Conservation (phyloP, 2,329 filamentous ascomycete species). For the Didymella exigua region DNA sequence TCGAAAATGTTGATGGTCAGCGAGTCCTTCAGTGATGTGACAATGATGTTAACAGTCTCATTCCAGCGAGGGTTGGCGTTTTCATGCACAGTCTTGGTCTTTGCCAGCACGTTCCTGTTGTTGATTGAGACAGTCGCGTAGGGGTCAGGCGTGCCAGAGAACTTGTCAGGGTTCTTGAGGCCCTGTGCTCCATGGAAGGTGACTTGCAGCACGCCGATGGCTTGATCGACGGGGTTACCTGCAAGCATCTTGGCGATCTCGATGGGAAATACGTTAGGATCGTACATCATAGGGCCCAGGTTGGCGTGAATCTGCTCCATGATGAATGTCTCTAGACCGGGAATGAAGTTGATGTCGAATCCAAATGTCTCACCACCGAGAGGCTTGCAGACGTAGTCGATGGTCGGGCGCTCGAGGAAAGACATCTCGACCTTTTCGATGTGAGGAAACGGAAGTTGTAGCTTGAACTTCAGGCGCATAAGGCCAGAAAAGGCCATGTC, state of each 20-base stretch:
- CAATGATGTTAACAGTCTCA: slow-evolving; percentile 93
- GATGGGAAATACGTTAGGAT: slow-evolving; percentile 95
- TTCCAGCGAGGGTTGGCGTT: slow-evolving; percentile 91
- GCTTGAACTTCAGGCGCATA: slow-evolving; percentile 97
- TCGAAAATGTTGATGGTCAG: slow-evolving; percentile 86
- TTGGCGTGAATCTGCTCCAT: slow-evolving; percentile 95
- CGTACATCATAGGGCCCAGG: slow-evolving; percentile 96
- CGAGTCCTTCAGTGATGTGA: slow-evolving; percentile 87
- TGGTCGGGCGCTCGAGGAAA: slow-evolving; percentile 84
- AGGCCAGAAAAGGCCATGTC: slow-evolving; percentile 95
- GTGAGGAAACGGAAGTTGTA: slow-evolving; percentile 94
- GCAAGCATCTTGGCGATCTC: slow-evolving; percentile 98
- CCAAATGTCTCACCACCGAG: slow-evolving; percentile 93
- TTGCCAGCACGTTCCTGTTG: slow-evolving; percentile 77
- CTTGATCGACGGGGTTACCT: slow-evolving; percentile 91
- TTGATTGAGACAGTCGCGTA: slow-evolving; percentile 88
- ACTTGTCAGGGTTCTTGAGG: slow-evolving; percentile 93
- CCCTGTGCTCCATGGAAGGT: slow-evolving; percentile 90
- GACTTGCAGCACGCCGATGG: slow-evolving; percentile 89
- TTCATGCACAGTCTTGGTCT: slow-evolving; percentile 86
- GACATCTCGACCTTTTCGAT: slow-evolving; percentile 94
- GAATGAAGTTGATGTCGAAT: slow-evolving; percentile 99
- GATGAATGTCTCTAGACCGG: slow-evolving; percentile 91
- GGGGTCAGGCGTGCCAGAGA: slow-evolving; percentile 88
- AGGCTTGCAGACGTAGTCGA: slow-evolving; percentile 98